These are phyloP conservation scores for Flueggea neowawraea DNA, from an alignment of 441 rosid species.

Conservation along the genomic window DNA sequence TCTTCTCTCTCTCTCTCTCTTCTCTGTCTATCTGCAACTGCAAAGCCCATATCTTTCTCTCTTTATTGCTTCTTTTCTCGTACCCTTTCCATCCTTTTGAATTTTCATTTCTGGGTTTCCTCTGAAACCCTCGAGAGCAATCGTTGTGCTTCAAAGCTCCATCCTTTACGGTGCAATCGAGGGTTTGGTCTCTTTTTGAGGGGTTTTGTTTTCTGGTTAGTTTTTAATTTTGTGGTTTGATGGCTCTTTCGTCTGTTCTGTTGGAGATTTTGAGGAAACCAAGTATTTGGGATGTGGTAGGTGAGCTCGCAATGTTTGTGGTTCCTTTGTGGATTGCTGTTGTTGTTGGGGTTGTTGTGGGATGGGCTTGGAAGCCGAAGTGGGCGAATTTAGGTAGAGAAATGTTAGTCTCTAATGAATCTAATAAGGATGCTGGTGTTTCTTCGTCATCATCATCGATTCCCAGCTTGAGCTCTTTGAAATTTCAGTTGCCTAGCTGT, in stretches of 20 bases:
- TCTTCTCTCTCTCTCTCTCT: not conserved
- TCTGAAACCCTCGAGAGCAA: too few relatives aligned
- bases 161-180: too few relatives aligned
- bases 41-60: not conserved
- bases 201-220: not conserved
- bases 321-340: constrained; percentile 79
- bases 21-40: not conserved
- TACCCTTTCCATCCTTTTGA: not conserved
- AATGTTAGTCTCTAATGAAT: constrained; percentile 21
- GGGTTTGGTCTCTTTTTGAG: not conserved
- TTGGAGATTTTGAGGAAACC: constrained; percentile 43
- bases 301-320: constrained; percentile 46
- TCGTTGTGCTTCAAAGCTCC: too few relatives aligned
- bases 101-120: not conserved
- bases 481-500: constrained; percentile 48
- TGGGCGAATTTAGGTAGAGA: constrained; percentile 68
- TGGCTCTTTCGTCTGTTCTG: constrained; percentile 47
- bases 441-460: constrained; percentile 8
- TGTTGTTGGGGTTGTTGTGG: constrained; percentile 72
- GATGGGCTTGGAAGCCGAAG: constrained; percentile 92
- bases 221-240: not conserved
- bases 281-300: constrained; percentile 31
- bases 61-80: not conserved
- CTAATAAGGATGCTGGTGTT: constrained; percentile 14
- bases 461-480: constrained; percentile 35